These are phyloP conservation scores for Fusarium sp. DNA, from an alignment of 2,329 filamentous ascomycete genomes.

Conservation along the genomic window DNA sequence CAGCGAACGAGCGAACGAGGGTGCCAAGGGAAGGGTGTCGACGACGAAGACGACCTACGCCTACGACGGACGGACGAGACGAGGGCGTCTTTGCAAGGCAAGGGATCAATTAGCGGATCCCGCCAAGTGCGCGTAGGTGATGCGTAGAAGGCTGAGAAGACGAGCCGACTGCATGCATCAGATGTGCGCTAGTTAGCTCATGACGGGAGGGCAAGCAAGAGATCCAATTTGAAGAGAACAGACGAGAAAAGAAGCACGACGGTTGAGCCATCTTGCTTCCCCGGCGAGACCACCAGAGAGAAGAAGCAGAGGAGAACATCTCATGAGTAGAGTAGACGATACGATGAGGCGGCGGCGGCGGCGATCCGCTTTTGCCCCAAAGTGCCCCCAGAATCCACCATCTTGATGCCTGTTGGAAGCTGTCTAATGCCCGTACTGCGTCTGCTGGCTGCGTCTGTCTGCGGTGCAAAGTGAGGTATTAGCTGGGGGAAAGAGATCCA, in stretches of 20 bases:
- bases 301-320: slow-evolving; percentile 13
- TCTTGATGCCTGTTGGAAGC: slow-evolving; percentile 8
- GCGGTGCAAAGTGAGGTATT: slow-evolving; percentile 30
- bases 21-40: slow-evolving; percentile 10
- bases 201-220: slow-evolving; percentile 13
- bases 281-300: not conserved
- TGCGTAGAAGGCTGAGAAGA: slow-evolving; percentile 36
- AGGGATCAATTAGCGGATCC: slow-evolving; percentile 33
- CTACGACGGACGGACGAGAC: not conserved
- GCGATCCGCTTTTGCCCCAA: slow-evolving; percentile 10
- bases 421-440: not conserved
- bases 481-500: slow-evolving; percentile 6
- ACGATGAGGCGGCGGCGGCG: slow-evolving; percentile 5
- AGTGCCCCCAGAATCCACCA: slow-evolving; percentile 8
- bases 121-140: slow-evolving; percentile 6
- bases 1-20: slow-evolving; percentile 6
- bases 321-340: not conserved
- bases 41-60: not conserved
- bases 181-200: slow-evolving; percentile 31
- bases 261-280: slow-evolving; percentile 18
- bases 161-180: slow-evolving; percentile 33
- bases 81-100: slow-evolving; percentile 30
- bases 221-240: slow-evolving; percentile 12
- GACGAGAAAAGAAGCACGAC: slow-evolving; percentile 5
- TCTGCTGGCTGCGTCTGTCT: slow-evolving; percentile 13